These are phyloP conservation scores for Leptomonas pyrrhocoris DNA, from an alignment of 208 protist genomes.

Conservation along the genomic window DNA sequence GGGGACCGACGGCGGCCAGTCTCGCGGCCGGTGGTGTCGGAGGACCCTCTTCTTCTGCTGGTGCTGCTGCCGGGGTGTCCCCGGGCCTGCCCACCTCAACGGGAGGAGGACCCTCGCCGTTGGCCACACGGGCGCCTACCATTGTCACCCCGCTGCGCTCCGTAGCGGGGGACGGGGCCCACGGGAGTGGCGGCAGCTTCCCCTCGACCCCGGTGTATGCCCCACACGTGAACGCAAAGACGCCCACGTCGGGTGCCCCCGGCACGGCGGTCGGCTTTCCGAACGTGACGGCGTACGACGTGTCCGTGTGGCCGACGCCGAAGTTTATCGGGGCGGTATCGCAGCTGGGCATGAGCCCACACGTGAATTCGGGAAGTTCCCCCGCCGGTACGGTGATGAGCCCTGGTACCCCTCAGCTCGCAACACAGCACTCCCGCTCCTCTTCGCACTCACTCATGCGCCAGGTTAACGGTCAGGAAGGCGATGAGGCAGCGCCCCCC, in stretches of 20 bases:
- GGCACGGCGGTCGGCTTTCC: slow-evolving; percentile 1
- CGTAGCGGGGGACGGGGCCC: neutral
- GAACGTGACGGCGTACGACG: slow-evolving; percentile 2
- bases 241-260: neutral
- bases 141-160: neutral
- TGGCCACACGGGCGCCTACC: neutral
- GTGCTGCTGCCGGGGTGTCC: too few species aligned
- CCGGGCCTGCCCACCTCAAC: too few species aligned
- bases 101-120: too few species aligned
- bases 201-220: slow-evolving; percentile 7
- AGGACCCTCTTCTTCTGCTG: too few species aligned
- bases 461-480: neutral
- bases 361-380: neutral
- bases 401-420: neutral
- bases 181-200: slow-evolving; percentile 2
- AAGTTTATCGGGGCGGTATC: neutral
- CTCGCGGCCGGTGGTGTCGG: neutral
- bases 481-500: neutral
- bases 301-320: slow-evolving; percentile 19
- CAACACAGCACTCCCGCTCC: slow-evolving; percentile 13
- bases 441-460: slow-evolving; percentile 12
- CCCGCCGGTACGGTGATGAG: neutral
- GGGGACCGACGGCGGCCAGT: slow-evolving; percentile 5
- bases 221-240: slow-evolving; percentile 2
- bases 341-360: neutral